Conservation (phyloP, 108 stramenopile genomes). For the Chaetoceros muelleri region DNA sequence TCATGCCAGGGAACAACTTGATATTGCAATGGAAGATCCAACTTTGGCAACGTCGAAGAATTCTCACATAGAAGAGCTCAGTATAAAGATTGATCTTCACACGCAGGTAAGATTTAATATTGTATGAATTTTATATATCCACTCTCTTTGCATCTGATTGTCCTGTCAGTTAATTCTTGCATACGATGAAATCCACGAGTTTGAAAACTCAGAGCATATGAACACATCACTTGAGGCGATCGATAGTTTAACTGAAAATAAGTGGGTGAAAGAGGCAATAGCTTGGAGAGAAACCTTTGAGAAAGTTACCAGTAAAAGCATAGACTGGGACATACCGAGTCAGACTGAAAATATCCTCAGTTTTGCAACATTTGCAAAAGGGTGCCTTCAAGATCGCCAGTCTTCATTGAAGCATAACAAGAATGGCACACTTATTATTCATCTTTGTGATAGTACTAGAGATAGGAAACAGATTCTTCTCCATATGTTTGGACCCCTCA, state of each 20-base stretch:
- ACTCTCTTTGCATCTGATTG: background rate
- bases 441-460: constrained; percentile 49
- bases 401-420: constrained; percentile 6
- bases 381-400: constrained; percentile 8
- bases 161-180: constrained; percentile 24
- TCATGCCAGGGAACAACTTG: constrained; percentile 44
- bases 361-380: constrained; percentile 27
- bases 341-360: constrained; percentile 11
- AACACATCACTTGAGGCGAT: constrained; percentile 5
- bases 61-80: constrained; percentile 34
- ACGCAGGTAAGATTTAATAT: constrained; percentile 23
- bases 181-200: constrained; percentile 50
- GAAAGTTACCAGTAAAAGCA: constrained; percentile 8
- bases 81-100: constrained; percentile 47
- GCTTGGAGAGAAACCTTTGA: constrained; percentile 31
- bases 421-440: constrained; percentile 19
- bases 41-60: constrained; percentile 15
- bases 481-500: constrained; percentile 56
- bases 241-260: constrained; percentile 6
- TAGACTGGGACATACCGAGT: constrained; percentile 3
- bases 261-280: constrained; percentile 32
- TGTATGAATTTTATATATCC: constrained; percentile 1
- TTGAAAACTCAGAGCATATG: constrained; percentile 23
- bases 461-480: constrained; percentile 44
- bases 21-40: constrained; percentile 25